These are phyloP conservation scores for Boletales sp. DNA, from an alignment of 768 basidiomycete genomes.

Conservation along the genomic window DNA sequence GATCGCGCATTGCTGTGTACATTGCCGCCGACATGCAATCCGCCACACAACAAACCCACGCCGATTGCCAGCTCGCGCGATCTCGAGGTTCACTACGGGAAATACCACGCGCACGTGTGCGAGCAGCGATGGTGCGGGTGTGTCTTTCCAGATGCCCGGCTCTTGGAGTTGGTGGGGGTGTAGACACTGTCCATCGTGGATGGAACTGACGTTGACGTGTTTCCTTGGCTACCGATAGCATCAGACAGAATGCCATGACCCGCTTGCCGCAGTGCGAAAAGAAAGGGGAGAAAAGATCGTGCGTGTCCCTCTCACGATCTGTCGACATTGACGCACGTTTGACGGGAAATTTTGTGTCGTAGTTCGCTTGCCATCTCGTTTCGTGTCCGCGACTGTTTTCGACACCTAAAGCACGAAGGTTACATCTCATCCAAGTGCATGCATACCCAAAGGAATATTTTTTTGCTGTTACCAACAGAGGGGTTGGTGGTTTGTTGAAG, in stretches of 20 bases:
- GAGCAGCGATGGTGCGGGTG: slow-evolving; percentile 64
- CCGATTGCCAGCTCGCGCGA: slow-evolving; percentile 62
- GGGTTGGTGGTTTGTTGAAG: slow-evolving; percentile 74
- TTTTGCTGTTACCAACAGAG: slow-evolving; percentile 89
- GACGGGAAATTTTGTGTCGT: not conserved
- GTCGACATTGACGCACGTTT: not conserved
- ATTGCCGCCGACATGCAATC: slow-evolving; percentile 80
- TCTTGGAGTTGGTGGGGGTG: slow-evolving; percentile 71
- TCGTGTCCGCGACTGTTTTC: slow-evolving; percentile 58
- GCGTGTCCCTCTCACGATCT: slow-evolving; percentile 16
- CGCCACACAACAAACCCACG: slow-evolving; percentile 51
- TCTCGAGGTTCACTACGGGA: slow-evolving; percentile 80
- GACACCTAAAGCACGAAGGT: slow-evolving; percentile 70
- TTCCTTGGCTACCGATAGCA: slow-evolving; percentile 42
- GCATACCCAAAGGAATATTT: slow-evolving; percentile 87
- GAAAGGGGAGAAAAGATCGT: slow-evolving; percentile 87
- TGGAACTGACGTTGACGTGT: not conserved
- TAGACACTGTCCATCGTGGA: not conserved
- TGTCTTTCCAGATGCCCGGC: slow-evolving; percentile 80
- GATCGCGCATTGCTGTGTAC: slow-evolving; percentile 58
- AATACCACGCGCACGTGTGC: slow-evolving; percentile 81
- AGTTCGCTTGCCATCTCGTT: slow-evolving; percentile 80
- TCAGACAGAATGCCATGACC: slow-evolving; percentile 86
- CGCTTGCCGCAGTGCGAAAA: slow-evolving; percentile 69
- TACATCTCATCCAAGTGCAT: slow-evolving; percentile 81